These are phyloP conservation scores for Melanogaster broomeanus DNA, from an alignment of 768 basidiomycete species.

Conservation along the genomic window DNA sequence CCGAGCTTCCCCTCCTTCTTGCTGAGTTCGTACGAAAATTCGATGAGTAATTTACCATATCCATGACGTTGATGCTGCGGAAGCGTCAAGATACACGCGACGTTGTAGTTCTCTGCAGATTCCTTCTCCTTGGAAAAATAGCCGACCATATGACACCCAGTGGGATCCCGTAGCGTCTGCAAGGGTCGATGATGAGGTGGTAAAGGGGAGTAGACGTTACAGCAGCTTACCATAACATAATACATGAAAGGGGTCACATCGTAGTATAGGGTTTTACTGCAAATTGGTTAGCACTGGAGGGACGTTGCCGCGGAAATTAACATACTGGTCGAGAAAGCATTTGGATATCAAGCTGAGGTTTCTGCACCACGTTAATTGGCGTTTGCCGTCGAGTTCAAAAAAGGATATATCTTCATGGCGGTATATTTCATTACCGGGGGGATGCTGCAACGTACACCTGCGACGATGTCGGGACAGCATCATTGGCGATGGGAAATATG, in stretches of 20 bases:
- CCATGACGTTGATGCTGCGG: conserved; percentile 98
- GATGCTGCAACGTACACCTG: conserved; percentile 89
- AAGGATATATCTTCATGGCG: conserved; percentile 96
- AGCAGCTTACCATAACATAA: conserved; percentile 87
- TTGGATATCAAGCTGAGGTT: conserved; percentile 96
- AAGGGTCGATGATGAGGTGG: conserved; percentile 11
- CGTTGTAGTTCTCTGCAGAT: conserved; percentile 96
- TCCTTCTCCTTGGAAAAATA: conserved; percentile 99
- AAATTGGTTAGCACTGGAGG: conserved; percentile 22
- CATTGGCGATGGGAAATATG: conserved; percentile 87
- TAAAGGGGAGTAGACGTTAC: conserved; percentile 10
- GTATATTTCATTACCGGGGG: conserved; percentile 99
- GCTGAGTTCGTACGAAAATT: conserved; percentile 97
- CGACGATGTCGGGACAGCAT: conserved; percentile 91
- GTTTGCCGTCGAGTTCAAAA: conserved; percentile 97
- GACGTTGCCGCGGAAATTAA: conserved; percentile 13
- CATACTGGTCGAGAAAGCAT: conserved; percentile 96
- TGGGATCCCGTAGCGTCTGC: conserved; percentile 81
- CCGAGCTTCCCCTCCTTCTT: conserved; percentile 96
- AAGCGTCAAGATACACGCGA: conserved; percentile 97
- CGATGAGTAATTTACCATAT: conserved; percentile 93
- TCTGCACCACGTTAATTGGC: conserved; percentile 94
- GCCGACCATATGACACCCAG: conserved; percentile 92
- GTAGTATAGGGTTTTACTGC: conserved; percentile 96
- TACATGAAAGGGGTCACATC: conserved; percentile 99